Conservation (phyloP, 2,329 filamentous ascomycete genomes). For the Monosporascus sp. region DNA sequence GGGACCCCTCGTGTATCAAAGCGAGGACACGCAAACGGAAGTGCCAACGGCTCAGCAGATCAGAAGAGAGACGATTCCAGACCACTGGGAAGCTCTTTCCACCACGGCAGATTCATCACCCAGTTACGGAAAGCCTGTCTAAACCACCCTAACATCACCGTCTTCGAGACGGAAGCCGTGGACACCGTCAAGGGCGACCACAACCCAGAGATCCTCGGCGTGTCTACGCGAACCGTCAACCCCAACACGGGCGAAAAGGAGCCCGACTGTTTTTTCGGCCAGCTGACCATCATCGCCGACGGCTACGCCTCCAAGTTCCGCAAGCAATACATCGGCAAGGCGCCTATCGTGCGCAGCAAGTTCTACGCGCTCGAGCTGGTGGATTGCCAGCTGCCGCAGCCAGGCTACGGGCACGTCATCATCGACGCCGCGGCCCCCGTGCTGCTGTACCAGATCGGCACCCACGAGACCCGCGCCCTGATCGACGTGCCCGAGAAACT, state of each 20-base stretch:
- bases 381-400: constrained; percentile 73
- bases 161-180: constrained; percentile 84
- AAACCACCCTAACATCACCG: constrained; percentile 74
- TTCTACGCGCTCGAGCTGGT: constrained; percentile 94
- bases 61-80: constrained; percentile 28
- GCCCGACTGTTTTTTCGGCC: constrained; percentile 77
- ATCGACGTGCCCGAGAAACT: constrained; percentile 80
- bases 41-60: constrained; percentile 24
- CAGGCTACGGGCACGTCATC: constrained; percentile 80
- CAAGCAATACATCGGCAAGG: constrained; percentile 65
- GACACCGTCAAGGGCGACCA: constrained; percentile 67
- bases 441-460: constrained; percentile 94
- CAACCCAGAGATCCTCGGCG: constrained; percentile 72
- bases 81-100: constrained; percentile 76
- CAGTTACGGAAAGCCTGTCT: constrained; percentile 72
- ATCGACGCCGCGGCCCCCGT: constrained; percentile 73
- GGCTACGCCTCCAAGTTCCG: constrained; percentile 92
- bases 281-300: constrained; percentile 84
- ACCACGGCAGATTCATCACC: constrained; percentile 90
- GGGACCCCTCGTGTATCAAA: constrained; percentile 21
- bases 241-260: constrained; percentile 50
- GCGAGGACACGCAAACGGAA: constrained; percentile 16
- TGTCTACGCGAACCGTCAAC: constrained; percentile 65
- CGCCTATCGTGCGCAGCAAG: constrained; percentile 71
- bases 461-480: constrained; percentile 85